phyloP scores from a whole-genome alignment of 2,329 filamentous ascomycete species.

The Neonectria coccinea region DNA sequence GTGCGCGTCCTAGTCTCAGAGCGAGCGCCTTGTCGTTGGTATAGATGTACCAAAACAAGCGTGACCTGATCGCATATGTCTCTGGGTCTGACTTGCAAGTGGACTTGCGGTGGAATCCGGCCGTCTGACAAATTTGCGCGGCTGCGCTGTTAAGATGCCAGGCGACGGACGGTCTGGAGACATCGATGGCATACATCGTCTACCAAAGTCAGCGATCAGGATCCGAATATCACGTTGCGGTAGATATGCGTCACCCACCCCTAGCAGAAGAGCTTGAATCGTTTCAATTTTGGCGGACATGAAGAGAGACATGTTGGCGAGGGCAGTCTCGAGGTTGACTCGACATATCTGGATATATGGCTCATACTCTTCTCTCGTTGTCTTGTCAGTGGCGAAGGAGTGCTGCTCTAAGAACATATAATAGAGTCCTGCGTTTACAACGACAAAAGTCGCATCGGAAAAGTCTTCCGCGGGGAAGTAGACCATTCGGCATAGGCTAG shows the following conservation, averaged over 20 bases:
- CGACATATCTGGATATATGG: slow-evolving; percentile 56
- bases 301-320: slow-evolving; percentile 66
- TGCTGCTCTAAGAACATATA: slow-evolving; percentile 63
- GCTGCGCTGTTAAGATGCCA: slow-evolving; percentile 72
- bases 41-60: slow-evolving; percentile 66
- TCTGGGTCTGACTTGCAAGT: slow-evolving; percentile 50
- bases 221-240: background rate
- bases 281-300: slow-evolving; percentile 66
- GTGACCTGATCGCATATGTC: slow-evolving; percentile 51
- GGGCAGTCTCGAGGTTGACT: slow-evolving; percentile 62
- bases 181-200: slow-evolving; percentile 72
- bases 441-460: slow-evolving; percentile 62
- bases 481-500: slow-evolving; percentile 60
- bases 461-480: slow-evolving; percentile 66
- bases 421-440: slow-evolving; percentile 62
- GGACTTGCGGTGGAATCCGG: slow-evolving; percentile 68
- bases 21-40: slow-evolving; percentile 69
- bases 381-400: slow-evolving; percentile 50
- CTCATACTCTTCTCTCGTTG: slow-evolving; percentile 51
- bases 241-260: slow-evolving; percentile 55
- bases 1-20: slow-evolving; percentile 68
- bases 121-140: slow-evolving; percentile 69
- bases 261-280: slow-evolving; percentile 69
- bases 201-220: slow-evolving; percentile 45
- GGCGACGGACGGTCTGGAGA: slow-evolving; percentile 71